A percentile compares a stretch with the other conserved stretches of the same genome.
phyloP scores from a whole-genome alignment of 306 rosid species.

The Morella rubra region DNA sequence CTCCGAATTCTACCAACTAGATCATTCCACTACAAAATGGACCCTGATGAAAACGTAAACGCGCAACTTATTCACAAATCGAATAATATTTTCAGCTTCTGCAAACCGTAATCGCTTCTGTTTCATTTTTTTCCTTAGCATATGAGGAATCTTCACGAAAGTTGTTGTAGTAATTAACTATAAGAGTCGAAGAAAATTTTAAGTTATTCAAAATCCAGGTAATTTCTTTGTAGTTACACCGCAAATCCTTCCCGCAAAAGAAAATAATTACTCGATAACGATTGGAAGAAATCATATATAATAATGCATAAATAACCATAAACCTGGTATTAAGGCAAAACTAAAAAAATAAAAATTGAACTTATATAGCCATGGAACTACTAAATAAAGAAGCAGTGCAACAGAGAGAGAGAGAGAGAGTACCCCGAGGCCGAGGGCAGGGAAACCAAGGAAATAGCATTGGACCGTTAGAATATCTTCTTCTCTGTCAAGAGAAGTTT shows the following conservation, averaged over 20 bases:
- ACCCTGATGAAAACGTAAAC: neutral
- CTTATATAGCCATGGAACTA: neutral
- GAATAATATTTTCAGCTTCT: neutral
- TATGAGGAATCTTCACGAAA: neutral
- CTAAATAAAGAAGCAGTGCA: neutral
- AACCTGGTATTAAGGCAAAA: neutral
- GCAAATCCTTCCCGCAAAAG: neutral
- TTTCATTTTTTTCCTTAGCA: neutral
- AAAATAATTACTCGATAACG: neutral
- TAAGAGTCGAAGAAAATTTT: neutral
- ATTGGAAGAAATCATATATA: neutral
- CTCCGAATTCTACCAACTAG: neutral
- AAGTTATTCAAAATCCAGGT: neutral
- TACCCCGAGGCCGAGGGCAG: slow-evolving; percentile 21
- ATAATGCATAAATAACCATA: too few relatives aligned
- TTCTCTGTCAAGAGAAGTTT: slow-evolving; percentile 5
- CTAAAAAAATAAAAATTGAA: neutral
- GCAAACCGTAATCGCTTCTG: neutral
- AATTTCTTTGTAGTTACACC: neutral
- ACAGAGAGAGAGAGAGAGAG: neutral
- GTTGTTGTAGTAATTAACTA: neutral
- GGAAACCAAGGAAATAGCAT: slow-evolving; percentile 16
- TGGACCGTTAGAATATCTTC: slow-evolving; percentile 8
- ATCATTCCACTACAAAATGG: neutral
- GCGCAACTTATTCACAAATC: neutral